Evolutionary conservation across 2,329 filamentous ascomycete species (phyloP), one percentile per base, ranked within the genome.

Genomic region (Pseudonectria buxi): DNA sequence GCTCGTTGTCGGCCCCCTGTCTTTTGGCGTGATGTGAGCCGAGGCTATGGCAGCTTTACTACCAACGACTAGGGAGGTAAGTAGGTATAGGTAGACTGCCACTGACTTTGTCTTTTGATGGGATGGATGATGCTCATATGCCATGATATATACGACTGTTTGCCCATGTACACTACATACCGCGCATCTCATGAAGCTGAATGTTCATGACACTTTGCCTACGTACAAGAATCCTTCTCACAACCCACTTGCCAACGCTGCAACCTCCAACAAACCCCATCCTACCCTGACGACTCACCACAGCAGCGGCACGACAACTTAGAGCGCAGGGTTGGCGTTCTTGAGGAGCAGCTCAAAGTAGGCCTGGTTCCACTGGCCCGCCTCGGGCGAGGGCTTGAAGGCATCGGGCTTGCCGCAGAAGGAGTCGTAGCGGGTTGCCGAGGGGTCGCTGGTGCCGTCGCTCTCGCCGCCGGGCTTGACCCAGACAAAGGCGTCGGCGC

Each of bases 401-500:
- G 79, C 61, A 46, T 72, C 69, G 2, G 58, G 43, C 7, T 64
- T 59, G 18, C 76, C 75, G 43, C 76, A 80, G 57, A 49, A 46
- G 41, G 47, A 47, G 39, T 57, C 54, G 24, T 57, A 57, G 28
- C 54, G 69, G 14, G 59, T 44, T 9, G 75, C 66, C 24, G 49
- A 59, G 26, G 60, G 64, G 49, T 75, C 58, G 25, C 65, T 70
- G 26, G 67, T 70, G 43, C 67, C 67, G 44, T 71, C 68, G 29
- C 64, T 83, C 54, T 74, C 71, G 41, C 71, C 70, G 44, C 80
- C 80, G 4, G 80, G 80, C 69, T 83, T 84, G 47, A 83, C 64
- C 80, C 80, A 83, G 38, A 83, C 79, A 45, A 83, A 79, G 27
- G 79, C 77, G 55, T 84, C 81, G 24, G 72, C 65, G 13, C 79